Evolutionary conservation across 805 yeast genomes (phyloP).

Genomic region (Yamadazyma phyllophila): DNA sequence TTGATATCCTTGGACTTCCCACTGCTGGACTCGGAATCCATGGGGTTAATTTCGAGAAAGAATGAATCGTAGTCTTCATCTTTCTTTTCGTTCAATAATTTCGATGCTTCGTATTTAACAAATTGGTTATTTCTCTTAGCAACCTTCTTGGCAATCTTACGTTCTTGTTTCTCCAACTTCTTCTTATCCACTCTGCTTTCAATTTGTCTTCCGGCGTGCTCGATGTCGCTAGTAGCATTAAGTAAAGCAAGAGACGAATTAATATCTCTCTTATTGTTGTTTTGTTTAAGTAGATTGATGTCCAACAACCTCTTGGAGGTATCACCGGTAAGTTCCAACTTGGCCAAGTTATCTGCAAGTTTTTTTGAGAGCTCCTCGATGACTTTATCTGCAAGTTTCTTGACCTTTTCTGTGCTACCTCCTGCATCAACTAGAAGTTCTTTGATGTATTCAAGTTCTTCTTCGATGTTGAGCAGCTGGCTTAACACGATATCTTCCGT

Average conservation of each 20-base stretch:
- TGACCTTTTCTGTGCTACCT: slow-evolving; percentile 59
- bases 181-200: slow-evolving; percentile 95
- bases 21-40: slow-evolving; percentile 77
- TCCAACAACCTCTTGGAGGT: slow-evolving; percentile 83
- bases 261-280: slow-evolving; percentile 65
- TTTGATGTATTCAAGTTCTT: slow-evolving; percentile 67
- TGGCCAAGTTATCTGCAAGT: slow-evolving; percentile 66
- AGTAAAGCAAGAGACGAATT: slow-evolving; percentile 73
- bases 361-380: slow-evolving; percentile 50
- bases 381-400: slow-evolving; percentile 45
- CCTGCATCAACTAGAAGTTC: slow-evolving; percentile 78
- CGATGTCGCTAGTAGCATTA: slow-evolving; percentile 81
- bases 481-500: slow-evolving; percentile 83
- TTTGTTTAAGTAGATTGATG: slow-evolving; percentile 59
- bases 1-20: slow-evolving; percentile 98
- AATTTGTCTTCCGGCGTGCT: slow-evolving; percentile 85
- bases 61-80: slow-evolving; percentile 88
- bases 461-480: slow-evolving; percentile 61
- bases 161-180: slow-evolving; percentile 95
- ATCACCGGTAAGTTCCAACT: slow-evolving; percentile 76
- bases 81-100: slow-evolving; percentile 63
- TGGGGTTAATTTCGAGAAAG: slow-evolving; percentile 92
- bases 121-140: slow-evolving; percentile 85
- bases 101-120: slow-evolving; percentile 92
- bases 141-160: slow-evolving; percentile 94